phyloP scores from a whole-genome alignment of 1,284 basidiomycete genomes.

The Ustilago trichophora region DNA sequence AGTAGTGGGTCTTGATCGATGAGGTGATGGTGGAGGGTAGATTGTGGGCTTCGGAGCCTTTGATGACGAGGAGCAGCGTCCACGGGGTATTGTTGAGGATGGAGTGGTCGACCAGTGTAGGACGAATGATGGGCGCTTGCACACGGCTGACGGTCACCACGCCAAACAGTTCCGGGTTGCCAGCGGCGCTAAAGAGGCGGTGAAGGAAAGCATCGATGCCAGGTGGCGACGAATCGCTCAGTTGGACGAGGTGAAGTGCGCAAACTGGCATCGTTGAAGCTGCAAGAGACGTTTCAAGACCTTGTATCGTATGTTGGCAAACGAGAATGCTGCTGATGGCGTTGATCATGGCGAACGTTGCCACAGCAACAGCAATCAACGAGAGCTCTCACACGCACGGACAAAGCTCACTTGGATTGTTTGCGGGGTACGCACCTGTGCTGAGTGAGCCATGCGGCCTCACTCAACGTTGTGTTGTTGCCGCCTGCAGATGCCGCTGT shows the following conservation, averaged over 20 bases:
- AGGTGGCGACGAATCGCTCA: slow-evolving; percentile 9
- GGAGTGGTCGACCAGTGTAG: slow-evolving; percentile 23
- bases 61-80: slow-evolving; percentile 33
- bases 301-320: too few relatives aligned
- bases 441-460: too few relatives aligned
- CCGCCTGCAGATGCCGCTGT: neutral
- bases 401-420: too few relatives aligned
- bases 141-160: slow-evolving; percentile 26
- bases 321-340: too few relatives aligned
- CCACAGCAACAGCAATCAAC: too few relatives aligned
- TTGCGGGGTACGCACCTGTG: neutral
- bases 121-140: slow-evolving; percentile 32
- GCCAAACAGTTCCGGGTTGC: slow-evolving; percentile 3
- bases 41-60: neutral
- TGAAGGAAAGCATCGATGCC: slow-evolving; percentile 18
- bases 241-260: slow-evolving; percentile 31
- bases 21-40: neutral
- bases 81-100: slow-evolving; percentile 35
- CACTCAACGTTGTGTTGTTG: too few relatives aligned
- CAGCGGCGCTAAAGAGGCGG: neutral
- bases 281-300: too few relatives aligned
- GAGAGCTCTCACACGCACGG: too few relatives aligned
- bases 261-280: slow-evolving; percentile 28
- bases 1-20: slow-evolving; percentile 17
- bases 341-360: too few relatives aligned